Evolutionary conservation across 129 eudicot genomes (phyloP).

Genomic region (Lonicera japonica): DNA sequence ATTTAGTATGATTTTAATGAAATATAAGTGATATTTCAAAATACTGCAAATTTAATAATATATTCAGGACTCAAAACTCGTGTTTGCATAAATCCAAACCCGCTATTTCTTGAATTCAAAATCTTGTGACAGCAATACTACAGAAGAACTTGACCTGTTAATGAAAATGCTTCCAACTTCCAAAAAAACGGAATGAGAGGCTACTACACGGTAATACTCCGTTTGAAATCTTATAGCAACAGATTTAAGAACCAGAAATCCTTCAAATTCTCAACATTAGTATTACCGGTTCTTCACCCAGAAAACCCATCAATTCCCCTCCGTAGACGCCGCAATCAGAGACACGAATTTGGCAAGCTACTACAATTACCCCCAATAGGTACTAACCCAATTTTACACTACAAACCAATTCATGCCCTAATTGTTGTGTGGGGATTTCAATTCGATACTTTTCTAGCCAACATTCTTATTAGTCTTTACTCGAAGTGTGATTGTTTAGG

Average conservation of each 20-base stretch:
- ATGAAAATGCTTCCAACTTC: no score
- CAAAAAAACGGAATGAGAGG: slow-evolving; percentile 5
- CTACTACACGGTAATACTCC: not conserved
- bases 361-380: slow-evolving; percentile 12
- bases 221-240: not conserved
- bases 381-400: slow-evolving; percentile 22
- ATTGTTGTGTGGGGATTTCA: slow-evolving; percentile 40
- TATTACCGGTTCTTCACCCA: not conserved
- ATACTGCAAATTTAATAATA: no score
- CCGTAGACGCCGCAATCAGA: slow-evolving; percentile 7
- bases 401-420: slow-evolving; percentile 37
- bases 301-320: slow-evolving; percentile 2
- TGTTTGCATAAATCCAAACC: no score
- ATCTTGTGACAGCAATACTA: no score
- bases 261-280: slow-evolving; percentile 10
- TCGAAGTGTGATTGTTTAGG: slow-evolving; percentile 25
- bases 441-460: slow-evolving; percentile 38
- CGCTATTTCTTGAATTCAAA: no score
- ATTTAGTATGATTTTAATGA: no score
- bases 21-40: no score
- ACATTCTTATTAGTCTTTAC: slow-evolving; percentile 39
- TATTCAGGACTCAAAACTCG: no score
- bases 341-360: slow-evolving; percentile 24
- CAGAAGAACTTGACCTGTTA: no score
- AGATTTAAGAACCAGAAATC: not conserved